A percentile compares a stretch with the other conserved stretches of the same genome.
These are phyloP conservation scores for Penicillium sp. DNA, from an alignment of 2,329 filamentous ascomycete species.

Conservation along the genomic window DNA sequence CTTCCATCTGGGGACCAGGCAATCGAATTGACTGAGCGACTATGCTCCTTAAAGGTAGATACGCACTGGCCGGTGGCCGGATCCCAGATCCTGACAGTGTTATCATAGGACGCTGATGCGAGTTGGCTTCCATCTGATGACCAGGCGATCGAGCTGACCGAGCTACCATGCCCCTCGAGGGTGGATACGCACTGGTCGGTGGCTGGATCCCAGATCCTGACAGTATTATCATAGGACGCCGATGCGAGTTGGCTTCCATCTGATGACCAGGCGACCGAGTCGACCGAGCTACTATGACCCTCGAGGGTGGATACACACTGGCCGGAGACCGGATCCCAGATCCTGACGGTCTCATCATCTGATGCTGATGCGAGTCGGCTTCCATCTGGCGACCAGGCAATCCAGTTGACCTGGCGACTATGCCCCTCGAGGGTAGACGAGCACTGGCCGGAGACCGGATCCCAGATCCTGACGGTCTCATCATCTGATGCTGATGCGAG, in stretches of 20 bases:
- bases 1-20: too few species aligned
- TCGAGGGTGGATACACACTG: not conserved
- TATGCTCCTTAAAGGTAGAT: conserved; percentile 10
- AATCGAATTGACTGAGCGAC: not conserved
- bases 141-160: conserved; percentile 3
- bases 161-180: conserved; percentile 9
- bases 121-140: too few species aligned
- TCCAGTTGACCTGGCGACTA: not conserved
- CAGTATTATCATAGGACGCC: conserved; percentile 1
- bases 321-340: conserved; percentile 3
- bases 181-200: not conserved
- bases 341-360: not conserved
- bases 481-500: not conserved
- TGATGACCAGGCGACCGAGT: not conserved
- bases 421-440: not conserved
- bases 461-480: not conserved
- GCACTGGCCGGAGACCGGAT: not conserved
- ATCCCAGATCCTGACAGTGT: too few species aligned
- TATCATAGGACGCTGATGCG: conserved; percentile 2
- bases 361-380: too few species aligned
- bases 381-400: not conserved
- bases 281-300: not conserved
- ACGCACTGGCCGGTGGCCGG: too few species aligned
- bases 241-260: conserved; percentile 8
- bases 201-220: not conserved